Percentiles rank a stretch among this genome's conserved stretches.
phyloP scores from a whole-genome alignment of 768 basidiomycete genomes.

The Auricularia cornea region DNA sequence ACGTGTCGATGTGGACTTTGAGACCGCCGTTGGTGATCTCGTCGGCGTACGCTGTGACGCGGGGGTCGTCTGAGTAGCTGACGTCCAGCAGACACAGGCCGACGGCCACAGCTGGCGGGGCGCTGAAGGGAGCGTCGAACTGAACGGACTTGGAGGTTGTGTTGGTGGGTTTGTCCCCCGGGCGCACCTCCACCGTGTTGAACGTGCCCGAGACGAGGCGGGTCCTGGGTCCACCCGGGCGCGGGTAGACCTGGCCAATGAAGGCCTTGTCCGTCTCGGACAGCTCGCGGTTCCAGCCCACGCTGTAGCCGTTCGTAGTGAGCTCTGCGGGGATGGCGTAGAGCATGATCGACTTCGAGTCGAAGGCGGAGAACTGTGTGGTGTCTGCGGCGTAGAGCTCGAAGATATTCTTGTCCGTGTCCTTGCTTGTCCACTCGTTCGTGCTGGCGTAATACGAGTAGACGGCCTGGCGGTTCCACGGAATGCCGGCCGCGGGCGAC shows the following conservation, averaged over 20 bases:
- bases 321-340: not conserved
- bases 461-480: not conserved
- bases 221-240: not conserved
- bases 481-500: conserved; percentile 11
- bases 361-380: not conserved
- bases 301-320: not conserved
- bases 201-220: not conserved
- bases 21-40: conserved; percentile 1
- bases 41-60: not conserved
- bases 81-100: conserved; percentile 7
- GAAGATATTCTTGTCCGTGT: not conserved
- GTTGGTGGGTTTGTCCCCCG: not conserved
- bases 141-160: not conserved
- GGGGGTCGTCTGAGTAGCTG: not conserved
- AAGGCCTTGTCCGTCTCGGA: not conserved
- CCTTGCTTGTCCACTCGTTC: conserved; percentile 14
- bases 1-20: conserved; percentile 4
- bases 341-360: not conserved
- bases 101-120: conserved; percentile 2
- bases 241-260: not conserved
- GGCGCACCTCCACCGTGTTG: conserved; percentile 4
- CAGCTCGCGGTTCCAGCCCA: not conserved
- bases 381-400: not conserved
- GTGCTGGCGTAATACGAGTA: not conserved
- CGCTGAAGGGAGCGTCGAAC: conserved; percentile 1